A percentile compares a stretch with the other conserved stretches of the same genome.
These are phyloP conservation scores for Aechmea fasciata DNA, from an alignment of 176 grass and related monocot species.

Conservation along the genomic window DNA sequence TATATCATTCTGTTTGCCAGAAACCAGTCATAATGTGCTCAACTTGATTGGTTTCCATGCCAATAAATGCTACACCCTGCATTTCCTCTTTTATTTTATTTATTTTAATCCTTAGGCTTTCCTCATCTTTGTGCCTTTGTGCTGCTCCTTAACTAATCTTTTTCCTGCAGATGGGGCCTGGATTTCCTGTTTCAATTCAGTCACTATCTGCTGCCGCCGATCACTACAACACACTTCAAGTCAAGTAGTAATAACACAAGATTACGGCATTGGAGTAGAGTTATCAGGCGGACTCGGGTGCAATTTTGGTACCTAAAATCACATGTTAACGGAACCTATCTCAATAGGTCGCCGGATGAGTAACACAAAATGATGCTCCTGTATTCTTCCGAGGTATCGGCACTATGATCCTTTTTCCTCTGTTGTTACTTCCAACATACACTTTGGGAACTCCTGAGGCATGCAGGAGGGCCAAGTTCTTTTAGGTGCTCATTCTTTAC, in stretches of 20 bases:
- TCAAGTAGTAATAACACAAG: constrained; percentile 19
- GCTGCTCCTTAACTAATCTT: constrained; percentile 11
- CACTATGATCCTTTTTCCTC: too few relatives aligned
- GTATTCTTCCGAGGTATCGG: not conserved
- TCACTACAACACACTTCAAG: constrained; percentile 65
- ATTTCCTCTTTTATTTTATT: too few relatives aligned
- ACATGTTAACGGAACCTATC: not conserved
- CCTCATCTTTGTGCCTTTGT: not conserved
- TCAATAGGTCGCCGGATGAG: not conserved
- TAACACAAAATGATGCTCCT: not conserved
- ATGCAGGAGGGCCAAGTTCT: too few relatives aligned
- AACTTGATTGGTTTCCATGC: too few relatives aligned
- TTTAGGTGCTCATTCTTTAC: too few relatives aligned
- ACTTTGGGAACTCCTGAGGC: too few relatives aligned
- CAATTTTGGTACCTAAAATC: not conserved
- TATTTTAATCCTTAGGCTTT: not conserved
- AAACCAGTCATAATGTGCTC: not conserved
- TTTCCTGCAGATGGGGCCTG: constrained; percentile 85
- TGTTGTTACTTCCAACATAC: too few relatives aligned
- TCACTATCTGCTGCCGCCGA: constrained; percentile 75
- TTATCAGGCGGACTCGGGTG: not conserved
- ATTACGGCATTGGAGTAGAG: not conserved
- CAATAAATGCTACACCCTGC: too few relatives aligned
- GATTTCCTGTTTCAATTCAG: constrained; percentile 80
- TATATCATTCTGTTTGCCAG: constrained; percentile 6